Evolutionary conservation across 164 flowering plant species (phyloP).

Genomic region (Echeveria elegans): DNA sequence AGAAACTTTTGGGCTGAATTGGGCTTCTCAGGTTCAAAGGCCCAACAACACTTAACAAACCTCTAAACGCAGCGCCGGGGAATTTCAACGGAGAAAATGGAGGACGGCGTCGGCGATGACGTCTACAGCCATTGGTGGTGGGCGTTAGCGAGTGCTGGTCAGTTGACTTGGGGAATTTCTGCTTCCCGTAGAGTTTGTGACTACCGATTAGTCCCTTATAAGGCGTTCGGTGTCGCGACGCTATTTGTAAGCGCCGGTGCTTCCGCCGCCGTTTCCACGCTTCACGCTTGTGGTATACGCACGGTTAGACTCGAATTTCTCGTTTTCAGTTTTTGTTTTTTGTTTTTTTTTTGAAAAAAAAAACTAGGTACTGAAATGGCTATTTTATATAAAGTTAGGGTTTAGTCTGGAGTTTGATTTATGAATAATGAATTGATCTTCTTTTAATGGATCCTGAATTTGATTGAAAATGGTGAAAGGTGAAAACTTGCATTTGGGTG

Average conservation of each 20-base stretch:
- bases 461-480: background rate
- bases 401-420: background rate
- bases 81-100: background rate
- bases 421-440: background rate
- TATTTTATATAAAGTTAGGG: background rate
- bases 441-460: background rate
- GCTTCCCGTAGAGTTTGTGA: slow-evolving; percentile 30
- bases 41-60: background rate
- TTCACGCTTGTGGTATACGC: slow-evolving; percentile 47
- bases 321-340: background rate
- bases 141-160: slow-evolving; percentile 50
- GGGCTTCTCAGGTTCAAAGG: too few species aligned
- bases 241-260: slow-evolving; percentile 73
- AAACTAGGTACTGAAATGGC: background rate
- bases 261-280: slow-evolving; percentile 34
- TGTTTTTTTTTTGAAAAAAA: too few species aligned
- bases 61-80: background rate
- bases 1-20: too few species aligned
- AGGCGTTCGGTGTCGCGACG: slow-evolving; percentile 76
- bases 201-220: slow-evolving; percentile 50
- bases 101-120: background rate
- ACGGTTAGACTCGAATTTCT: slow-evolving; percentile 21
- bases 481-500: too few species aligned
- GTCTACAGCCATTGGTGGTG: slow-evolving; percentile 39
- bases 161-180: slow-evolving; percentile 37